Conservation (phyloP, 2,329 filamentous ascomycete genomes). For the Paraphaeosphaeria sporulosa region DNA sequence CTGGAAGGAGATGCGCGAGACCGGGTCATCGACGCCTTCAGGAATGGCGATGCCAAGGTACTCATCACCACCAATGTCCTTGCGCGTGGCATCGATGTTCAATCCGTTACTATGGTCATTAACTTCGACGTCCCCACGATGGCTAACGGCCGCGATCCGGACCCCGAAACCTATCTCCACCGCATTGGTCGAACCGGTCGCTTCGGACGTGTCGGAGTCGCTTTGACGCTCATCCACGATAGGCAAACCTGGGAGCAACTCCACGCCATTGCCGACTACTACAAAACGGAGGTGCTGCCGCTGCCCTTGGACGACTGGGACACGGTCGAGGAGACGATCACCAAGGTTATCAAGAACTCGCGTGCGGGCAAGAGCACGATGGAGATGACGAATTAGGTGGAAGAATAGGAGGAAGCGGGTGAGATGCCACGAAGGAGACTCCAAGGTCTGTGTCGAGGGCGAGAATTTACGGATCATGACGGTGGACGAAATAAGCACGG, state of each 20-base stretch:
- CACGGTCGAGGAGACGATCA: slow-evolving; percentile 80
- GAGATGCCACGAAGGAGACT: background rate
- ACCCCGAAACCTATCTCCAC: slow-evolving; percentile 96
- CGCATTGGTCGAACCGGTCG: slow-evolving; percentile 96
- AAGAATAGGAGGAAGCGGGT: background rate
- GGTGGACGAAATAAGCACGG: background rate
- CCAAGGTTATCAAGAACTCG: slow-evolving; percentile 62
- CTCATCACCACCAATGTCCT: slow-evolving; percentile 98
- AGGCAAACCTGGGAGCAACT: slow-evolving; percentile 81
- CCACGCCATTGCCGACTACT: slow-evolving; percentile 79
- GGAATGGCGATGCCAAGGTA: slow-evolving; percentile 86
- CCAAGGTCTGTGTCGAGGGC: background rate
- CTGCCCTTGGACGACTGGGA: slow-evolving; percentile 92
- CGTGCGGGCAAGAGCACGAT: slow-evolving; percentile 50
- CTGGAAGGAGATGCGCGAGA: slow-evolving; percentile 87
- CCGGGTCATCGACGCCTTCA: slow-evolving; percentile 83
- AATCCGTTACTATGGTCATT: slow-evolving; percentile 96
- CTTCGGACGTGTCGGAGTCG: slow-evolving; percentile 95
- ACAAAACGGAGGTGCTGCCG: slow-evolving; percentile 80
- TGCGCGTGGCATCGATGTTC: slow-evolving; percentile 90
- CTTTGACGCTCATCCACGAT: slow-evolving; percentile 93
- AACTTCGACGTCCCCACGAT: slow-evolving; percentile 76
- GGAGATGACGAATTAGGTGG: slow-evolving; percentile 46
- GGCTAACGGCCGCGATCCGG: slow-evolving; percentile 70
- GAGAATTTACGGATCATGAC: background rate